Conservation (phyloP, 2,329 filamentous ascomycete species). For the Claviceps sp. region DNA sequence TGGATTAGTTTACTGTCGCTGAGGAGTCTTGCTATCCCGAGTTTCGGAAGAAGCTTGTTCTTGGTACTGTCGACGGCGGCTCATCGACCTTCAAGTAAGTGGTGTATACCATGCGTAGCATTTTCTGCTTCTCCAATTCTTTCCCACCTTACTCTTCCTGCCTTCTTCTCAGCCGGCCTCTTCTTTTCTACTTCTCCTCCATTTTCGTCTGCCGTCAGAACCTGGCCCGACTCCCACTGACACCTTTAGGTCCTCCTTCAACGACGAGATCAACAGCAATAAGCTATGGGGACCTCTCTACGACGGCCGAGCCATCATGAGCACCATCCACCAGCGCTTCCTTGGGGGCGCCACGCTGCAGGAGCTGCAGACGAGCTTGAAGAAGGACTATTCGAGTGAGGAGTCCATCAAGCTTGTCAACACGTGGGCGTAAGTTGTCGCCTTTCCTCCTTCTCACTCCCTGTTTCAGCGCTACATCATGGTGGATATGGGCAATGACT, state of each 20-base stretch:
- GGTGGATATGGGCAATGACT: background rate
- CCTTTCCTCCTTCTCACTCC: background rate
- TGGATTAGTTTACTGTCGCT: constrained; percentile 27
- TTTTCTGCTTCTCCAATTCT: background rate
- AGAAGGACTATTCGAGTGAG: constrained; percentile 23
- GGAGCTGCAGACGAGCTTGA: constrained; percentile 26
- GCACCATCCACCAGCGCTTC: constrained; percentile 26
- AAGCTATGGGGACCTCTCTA: constrained; percentile 28
- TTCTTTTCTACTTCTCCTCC: background rate
- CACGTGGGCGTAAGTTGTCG: constrained; percentile 24
- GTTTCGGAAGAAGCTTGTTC: constrained; percentile 25
- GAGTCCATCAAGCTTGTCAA: constrained; percentile 18
- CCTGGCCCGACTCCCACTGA: background rate
- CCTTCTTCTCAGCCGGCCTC: background rate
- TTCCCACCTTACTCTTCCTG: background rate
- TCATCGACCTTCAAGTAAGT: constrained; percentile 31
- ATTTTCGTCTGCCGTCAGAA: too few species aligned
- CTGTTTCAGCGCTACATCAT: too few species aligned
- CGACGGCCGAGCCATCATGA: constrained; percentile 30
- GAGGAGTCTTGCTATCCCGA: constrained; percentile 29
- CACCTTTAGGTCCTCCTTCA: constrained; percentile 23
- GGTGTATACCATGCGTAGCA: background rate
- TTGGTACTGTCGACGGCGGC: constrained; percentile 30
- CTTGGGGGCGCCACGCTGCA: constrained; percentile 25
- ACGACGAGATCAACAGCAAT: constrained; percentile 26